Evolutionary conservation across 2,329 filamentous ascomycete species (phyloP), one percentile per base, ranked within the genome.

Genomic region (Stachybotrys chlorohalonatus): DNA sequence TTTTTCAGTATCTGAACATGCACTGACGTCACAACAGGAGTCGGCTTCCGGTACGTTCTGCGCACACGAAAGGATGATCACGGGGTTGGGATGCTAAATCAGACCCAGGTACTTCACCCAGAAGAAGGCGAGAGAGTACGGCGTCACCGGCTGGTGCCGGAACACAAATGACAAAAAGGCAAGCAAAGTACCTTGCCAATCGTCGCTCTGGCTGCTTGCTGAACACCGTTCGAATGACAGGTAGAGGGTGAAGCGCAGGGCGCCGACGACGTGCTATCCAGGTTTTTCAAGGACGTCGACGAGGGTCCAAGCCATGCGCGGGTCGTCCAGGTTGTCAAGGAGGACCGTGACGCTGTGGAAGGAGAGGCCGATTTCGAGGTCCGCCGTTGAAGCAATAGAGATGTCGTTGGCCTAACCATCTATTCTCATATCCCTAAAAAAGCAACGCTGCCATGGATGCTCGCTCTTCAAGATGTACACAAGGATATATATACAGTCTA

Each of bases 171-270:
- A 80, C 56, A 76, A 79, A 58, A 83, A 82, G 70, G 82, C 78
- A 60, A 47, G 61, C 52, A 31, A 7, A 16, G 36, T 24, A 42
- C 36, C 36, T 9, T 13, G 9, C 36, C 13, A 2, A 42, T 42
- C 36, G 13, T 13, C 36, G 13, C 36, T 13, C 36, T 13, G 36
- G 9, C 36, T 9, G 8, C 36, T 42, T 42, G 36, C 13, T 42
- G 36, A 42, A 13, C 36, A 42, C 13, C 2, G 36, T 13, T 24
- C 24, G 24, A 13, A 42, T 13, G 13, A 63, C 50, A 96, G 90
- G 92, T 97, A 50, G 84, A 90, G 65, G 93, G 93, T 31, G 92
- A 96, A 72, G 91, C 86, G 6, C 93, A 97, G 68, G 92, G 90
- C 32, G 76, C 81, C 2, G 77, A 84, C 1, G 78, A 83, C 1